Base-by-base conservation (phyloP, 345 rosid genomes). In the Linum lewisii region DNA sequence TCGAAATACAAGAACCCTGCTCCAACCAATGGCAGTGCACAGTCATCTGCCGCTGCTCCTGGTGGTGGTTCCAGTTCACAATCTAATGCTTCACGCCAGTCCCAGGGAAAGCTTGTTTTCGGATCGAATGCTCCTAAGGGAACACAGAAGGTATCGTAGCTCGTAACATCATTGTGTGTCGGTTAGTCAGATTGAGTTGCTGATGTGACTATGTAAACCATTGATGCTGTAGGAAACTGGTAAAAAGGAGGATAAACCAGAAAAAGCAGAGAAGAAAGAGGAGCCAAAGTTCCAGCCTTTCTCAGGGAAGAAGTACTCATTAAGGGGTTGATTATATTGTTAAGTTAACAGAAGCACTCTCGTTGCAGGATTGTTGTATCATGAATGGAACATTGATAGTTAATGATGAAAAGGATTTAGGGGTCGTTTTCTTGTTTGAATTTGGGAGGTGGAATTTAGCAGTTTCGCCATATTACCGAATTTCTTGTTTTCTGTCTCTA, bases 31-130 rank as follows among this genome's bases (percentile, higher is more conserved):
- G 77, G 83, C 24, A 79, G 71, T 58, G 77, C 72, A 6, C 77
- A 74, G 61, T 70, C 76, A 26, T 70, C 85, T 66, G 72, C 47
- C 13, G 16, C 47, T 42, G 47, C 47, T 42, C 15, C 62, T 11
- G n/a, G n/a, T n/a, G n/a, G n/a, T n/a, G 81, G 77, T 23, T 75
- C 87, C 64, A 68, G 73, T 70, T 76, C 88, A 22, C 86, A n/a
- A n/a, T n/a, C 76, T 66, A 73, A 49, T 60, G 32, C 75, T 11
- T 62, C 79, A 6, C 62, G 82, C 5, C 88, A 90, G 68, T 61
- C 96, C 61, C 88, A 87, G 66, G 97, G 99, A 61, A 94, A 94
- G 74, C 96, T 94, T 56, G 99, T 94, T 54, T 90, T 87, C 63
- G 93, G 96, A 56, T 77, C 81, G 51, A 84, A 79, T 37, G 75